Percentiles rank a stretch among this genome's conserved stretches.
Conservation (phyloP, 257 asterid species). For the Forsythia suspensa region DNA sequence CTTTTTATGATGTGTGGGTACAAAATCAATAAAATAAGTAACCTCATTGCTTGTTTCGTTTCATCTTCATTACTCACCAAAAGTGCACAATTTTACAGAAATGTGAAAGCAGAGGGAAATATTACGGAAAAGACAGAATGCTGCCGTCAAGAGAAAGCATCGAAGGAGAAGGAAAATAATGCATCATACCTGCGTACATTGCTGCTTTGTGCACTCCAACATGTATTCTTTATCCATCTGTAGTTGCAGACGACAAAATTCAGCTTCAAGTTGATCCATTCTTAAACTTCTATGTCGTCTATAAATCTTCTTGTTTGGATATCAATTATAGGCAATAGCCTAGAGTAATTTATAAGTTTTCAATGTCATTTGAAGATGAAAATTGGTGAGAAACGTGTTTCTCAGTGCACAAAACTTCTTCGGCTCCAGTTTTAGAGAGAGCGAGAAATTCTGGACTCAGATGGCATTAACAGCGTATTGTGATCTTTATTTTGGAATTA, state of each 20-base stretch:
- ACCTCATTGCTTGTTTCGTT: background rate
- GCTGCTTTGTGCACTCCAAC: slow-evolving; percentile 23
- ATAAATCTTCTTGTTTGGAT: background rate
- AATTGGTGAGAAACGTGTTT: slow-evolving; percentile 20
- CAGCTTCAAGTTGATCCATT: slow-evolving; percentile 68
- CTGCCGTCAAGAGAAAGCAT: background rate
- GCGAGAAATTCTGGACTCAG: slow-evolving; percentile 24
- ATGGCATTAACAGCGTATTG: slow-evolving; percentile 10
- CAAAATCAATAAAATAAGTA: background rate
- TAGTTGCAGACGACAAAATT: slow-evolving; percentile 51
- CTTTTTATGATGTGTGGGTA: background rate
- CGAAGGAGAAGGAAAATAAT: background rate
- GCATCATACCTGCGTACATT: slow-evolving; percentile 45
- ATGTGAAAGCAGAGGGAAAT: background rate
- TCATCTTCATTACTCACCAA: background rate
- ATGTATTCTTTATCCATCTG: slow-evolving; percentile 34
- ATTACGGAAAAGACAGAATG: background rate
- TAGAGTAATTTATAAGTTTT: slow-evolving; percentile 19
- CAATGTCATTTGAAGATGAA: slow-evolving; percentile 24
- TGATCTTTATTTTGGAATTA: slow-evolving; percentile 27
- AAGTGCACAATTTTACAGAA: background rate
- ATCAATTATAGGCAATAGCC: slow-evolving; percentile 15
- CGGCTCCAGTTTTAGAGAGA: slow-evolving; percentile 24
- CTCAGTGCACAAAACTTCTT: slow-evolving; percentile 13
- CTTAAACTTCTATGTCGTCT: slow-evolving; percentile 33